phyloP scores from a whole-genome alignment of 1,139 yeast species.

The Saccharomycopsis phalli region DNA sequence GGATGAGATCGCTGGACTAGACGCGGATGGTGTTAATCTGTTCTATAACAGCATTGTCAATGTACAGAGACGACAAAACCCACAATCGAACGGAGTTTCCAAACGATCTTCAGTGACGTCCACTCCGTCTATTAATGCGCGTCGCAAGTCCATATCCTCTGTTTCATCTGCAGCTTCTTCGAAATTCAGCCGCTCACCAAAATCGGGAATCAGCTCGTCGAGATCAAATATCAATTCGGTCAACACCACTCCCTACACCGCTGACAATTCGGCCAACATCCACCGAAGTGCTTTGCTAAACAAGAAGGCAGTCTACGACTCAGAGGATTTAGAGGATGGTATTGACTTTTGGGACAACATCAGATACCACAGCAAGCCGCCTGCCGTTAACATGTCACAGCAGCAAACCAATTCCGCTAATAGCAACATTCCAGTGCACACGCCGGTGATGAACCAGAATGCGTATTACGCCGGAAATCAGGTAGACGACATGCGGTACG shows the following conservation, averaged over 20 bases:
- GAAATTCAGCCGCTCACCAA: constrained; percentile 12
- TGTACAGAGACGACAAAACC: not conserved
- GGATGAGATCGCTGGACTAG: not conserved
- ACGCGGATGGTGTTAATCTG: not conserved
- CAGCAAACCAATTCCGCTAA: no score
- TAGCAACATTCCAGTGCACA: not conserved
- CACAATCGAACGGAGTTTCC: not conserved
- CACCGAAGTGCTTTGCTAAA: constrained; percentile 1
- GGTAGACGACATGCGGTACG: no score
- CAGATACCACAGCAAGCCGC: constrained; percentile 6
- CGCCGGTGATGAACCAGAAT: not conserved
- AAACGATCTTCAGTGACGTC: constrained; percentile 1
- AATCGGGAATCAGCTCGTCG: constrained; percentile 5
- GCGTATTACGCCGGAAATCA: not conserved
- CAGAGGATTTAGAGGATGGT: constrained; percentile 15
- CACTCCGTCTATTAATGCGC: constrained; percentile 2
- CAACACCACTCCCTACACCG: constrained; percentile 15
- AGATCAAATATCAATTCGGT: constrained; percentile 13
- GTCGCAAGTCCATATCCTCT: constrained; percentile 13
- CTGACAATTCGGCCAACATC: not conserved
- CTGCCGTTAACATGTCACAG: not conserved
- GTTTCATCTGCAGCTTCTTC: constrained; percentile 12
- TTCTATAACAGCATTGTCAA: not conserved
- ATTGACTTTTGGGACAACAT: constrained; percentile 18
- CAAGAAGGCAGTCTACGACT: constrained; percentile 5